Conservation (phyloP, 352 stramenopile genomes). For the Hyaloperonospora brassicae region DNA sequence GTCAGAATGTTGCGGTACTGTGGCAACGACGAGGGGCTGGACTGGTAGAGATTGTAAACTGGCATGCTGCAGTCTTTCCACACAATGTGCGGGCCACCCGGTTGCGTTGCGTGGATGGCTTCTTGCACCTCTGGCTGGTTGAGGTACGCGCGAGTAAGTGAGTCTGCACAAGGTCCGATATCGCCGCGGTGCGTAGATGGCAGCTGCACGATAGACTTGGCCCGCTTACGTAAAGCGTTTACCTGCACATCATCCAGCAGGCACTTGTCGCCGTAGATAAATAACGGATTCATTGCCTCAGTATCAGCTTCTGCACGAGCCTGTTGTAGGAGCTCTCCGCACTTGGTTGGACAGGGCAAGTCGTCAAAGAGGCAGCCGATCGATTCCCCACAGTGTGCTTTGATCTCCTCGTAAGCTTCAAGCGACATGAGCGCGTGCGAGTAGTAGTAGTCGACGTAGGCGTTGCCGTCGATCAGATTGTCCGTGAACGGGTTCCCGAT, state of each 20-base stretch:
- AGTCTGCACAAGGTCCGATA: conserved; percentile 45
- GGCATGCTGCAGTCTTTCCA: conserved; percentile 50
- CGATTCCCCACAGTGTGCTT: conserved; percentile 38
- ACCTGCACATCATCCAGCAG: conserved; percentile 51
- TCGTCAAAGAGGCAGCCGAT: conserved; percentile 58
- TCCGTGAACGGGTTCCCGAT: no score
- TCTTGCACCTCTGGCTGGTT: conserved; percentile 44
- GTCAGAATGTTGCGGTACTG: conserved; percentile 56
- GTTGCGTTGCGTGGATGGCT: conserved; percentile 49
- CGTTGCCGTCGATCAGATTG: no score
- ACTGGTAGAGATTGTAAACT: conserved; percentile 35
- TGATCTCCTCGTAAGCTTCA: conserved; percentile 63
- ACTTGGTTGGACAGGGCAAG: conserved; percentile 32
- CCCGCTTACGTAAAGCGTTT: conserved; percentile 34
- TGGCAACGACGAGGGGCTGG: conserved; percentile 44
- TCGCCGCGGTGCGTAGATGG: conserved; percentile 41
- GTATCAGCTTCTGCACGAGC: conserved; percentile 37
- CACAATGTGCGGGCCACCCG: conserved; percentile 24
- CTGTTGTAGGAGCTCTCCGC: conserved; percentile 43
- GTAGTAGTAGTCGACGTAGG: no score
- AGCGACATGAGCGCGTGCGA: no score
- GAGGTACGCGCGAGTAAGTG: conserved; percentile 46
- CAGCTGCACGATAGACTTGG: conserved; percentile 25
- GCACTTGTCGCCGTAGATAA: conserved; percentile 75
- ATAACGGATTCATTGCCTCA: conserved; percentile 63